Conservation (phyloP, 2,329 filamentous ascomycete species). For the Aspergillus tanneri region DNA sequence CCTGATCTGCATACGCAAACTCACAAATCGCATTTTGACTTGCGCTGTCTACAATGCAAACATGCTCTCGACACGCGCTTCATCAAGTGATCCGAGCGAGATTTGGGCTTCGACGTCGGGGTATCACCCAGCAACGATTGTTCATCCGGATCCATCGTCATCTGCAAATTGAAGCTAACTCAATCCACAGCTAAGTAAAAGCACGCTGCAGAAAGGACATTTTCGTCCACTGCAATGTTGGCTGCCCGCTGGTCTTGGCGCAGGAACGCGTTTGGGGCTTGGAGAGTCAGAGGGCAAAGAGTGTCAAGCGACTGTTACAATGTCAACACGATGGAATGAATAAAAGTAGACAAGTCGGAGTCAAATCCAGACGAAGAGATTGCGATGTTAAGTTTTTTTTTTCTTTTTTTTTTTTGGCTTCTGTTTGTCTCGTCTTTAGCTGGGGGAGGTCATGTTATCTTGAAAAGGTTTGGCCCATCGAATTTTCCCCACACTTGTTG, state of each 20-base stretch:
- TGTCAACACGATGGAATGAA: not conserved
- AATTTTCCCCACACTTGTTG: constrained; percentile 2
- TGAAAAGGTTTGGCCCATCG: not conserved
- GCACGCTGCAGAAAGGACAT: constrained; percentile 1
- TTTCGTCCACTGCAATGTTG: not conserved
- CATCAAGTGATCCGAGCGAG: constrained; percentile 35
- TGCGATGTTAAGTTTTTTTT: not conserved
- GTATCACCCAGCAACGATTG: constrained; percentile 16
- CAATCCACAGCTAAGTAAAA: not conserved
- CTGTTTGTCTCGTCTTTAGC: not conserved
- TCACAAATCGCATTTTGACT: constrained; percentile 54
- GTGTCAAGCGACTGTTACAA: not conserved
- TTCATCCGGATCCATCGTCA: constrained; percentile 18
- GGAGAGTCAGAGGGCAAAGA: not conserved
- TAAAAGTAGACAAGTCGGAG: not conserved
- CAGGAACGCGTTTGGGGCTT: not conserved
- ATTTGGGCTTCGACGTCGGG: constrained; percentile 15
- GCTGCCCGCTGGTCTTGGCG: not conserved
- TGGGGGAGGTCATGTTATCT: not conserved
- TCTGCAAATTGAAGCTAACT: not conserved
- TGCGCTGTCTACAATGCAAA: constrained; percentile 50
- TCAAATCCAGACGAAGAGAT: not conserved
- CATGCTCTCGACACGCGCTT: constrained; percentile 51
- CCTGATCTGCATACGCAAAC: constrained; percentile 21
- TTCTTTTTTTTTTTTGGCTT: not conserved